Conservation (phyloP, 345 rosid species). For the Boechera stricta region DNA sequence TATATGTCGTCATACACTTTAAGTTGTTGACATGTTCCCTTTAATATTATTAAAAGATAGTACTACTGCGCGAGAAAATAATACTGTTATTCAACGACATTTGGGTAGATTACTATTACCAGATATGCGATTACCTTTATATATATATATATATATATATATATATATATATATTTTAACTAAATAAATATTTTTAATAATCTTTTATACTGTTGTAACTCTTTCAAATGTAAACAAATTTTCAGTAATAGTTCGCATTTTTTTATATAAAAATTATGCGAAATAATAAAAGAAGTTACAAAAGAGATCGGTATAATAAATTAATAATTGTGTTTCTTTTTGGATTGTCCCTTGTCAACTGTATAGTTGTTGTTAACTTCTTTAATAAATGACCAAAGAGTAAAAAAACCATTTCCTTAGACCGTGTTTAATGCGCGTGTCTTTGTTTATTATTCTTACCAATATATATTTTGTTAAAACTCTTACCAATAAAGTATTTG, state of each 20-base stretch:
- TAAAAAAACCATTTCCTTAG: background rate
- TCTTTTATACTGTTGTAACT: too few relatives aligned
- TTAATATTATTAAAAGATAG: background rate
- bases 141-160: background rate
- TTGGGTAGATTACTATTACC: background rate
- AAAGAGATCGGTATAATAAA: background rate
- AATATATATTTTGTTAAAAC: background rate
- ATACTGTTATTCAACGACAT: background rate
- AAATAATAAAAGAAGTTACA: background rate
- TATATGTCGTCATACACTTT: background rate
- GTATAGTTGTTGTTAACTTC: background rate
- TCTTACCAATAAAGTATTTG: conserved; percentile 19
- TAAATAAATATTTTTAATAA: too few relatives aligned
- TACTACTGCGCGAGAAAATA: background rate
- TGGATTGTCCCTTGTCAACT: background rate
- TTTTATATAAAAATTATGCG: background rate
- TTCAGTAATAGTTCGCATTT: too few relatives aligned
- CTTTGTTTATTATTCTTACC: conserved; percentile 25
- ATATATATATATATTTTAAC: background rate
- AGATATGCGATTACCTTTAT: background rate
- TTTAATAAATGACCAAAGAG: background rate
- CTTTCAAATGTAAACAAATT: background rate
- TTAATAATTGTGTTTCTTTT: background rate
- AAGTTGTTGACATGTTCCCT: conserved; percentile 34
- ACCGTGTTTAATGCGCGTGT: conserved; percentile 36